Base-by-base conservation (phyloP, 805 yeast species). In the Hanseniaspora vineae region DNA sequence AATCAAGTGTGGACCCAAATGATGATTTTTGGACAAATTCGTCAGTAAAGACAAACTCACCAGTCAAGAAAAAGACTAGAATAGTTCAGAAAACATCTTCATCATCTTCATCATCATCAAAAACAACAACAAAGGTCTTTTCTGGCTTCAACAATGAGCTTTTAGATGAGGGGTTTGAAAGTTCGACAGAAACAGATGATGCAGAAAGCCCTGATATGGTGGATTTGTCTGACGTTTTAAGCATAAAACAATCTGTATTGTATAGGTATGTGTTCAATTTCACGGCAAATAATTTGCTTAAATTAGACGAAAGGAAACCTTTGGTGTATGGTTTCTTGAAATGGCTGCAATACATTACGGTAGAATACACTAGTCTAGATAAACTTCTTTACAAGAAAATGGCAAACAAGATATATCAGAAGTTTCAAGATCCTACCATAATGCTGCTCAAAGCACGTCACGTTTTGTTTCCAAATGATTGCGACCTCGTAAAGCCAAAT, bases 391-490 rank as follows among this genome's bases (percentile, higher is more conserved):
- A 52, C 23, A 42, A 44, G 18, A 23, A 19, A 9, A 23, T 20
- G 13, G 31, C 54, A 59, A 51, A 51, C n/a, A 35, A 54, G 3
- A 35, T 62, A 3, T 50, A 47, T 14, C 59, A 60, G 37, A 23
- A 58, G 4, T 31, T 63, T 14, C 51, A 51, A 31, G 54, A 53
- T 42, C 46, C 54, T 3, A 19, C 62, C 3, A 11, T 14, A n/a
- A 1, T 12, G 50, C 1, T 72, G 6, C 53, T 54, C n/a, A 52
- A 55, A 13, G 51, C 66, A 2, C 57, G 78, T 46, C 57, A 59
- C 31, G 56, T 61, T 31, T 51, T 75, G n/a, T 75, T 75, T 50
- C 78, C 80, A 2, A 59, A 58, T 23, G 77, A 75, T 55, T 72
- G 68, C 14, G 57, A 58, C n/a, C 68, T 76, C 11, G 5, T 40